Conservation (phyloP, 2,329 filamentous ascomycete genomes). For the Scedosporium dehoogii region DNA sequence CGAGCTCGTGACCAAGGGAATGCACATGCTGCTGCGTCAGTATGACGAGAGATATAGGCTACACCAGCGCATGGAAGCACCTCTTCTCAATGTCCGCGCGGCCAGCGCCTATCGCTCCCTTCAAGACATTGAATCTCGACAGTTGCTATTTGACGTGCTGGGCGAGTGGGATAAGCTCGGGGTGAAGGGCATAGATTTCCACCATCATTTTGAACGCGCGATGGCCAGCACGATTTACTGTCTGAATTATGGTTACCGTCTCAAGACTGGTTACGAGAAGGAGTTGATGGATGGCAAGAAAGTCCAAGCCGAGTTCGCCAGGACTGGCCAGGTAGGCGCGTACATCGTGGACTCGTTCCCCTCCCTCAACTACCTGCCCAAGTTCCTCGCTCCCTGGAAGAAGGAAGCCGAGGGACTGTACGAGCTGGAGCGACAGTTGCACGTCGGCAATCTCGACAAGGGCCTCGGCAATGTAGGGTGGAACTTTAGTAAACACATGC, state of each 20-base stretch:
- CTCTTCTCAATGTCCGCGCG: slow-evolving; percentile 19
- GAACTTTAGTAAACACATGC: slow-evolving; percentile 21
- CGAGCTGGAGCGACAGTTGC: slow-evolving; percentile 15
- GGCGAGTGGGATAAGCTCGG: slow-evolving; percentile 15
- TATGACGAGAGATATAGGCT: slow-evolving; percentile 28
- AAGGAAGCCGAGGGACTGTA: slow-evolving; percentile 18
- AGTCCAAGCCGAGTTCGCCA: slow-evolving; percentile 16
- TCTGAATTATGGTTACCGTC: slow-evolving; percentile 25
- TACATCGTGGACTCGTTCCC: slow-evolving; percentile 32
- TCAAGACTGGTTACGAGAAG: slow-evolving; percentile 17
- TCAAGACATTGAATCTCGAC: slow-evolving; percentile 35
- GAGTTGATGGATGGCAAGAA: slow-evolving; percentile 15
- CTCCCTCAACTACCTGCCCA: slow-evolving; percentile 27
- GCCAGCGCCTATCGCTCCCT: slow-evolving; percentile 26
- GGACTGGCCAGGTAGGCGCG: slow-evolving; percentile 19
- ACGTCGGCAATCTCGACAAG: slow-evolving; percentile 16
- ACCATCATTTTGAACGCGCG: slow-evolving; percentile 22
- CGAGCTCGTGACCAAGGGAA: slow-evolving; percentile 22
- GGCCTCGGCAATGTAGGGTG: slow-evolving; percentile 16
- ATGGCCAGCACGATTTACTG: slow-evolving; percentile 26
- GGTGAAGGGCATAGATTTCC: slow-evolving; percentile 16
- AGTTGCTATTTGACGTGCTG: slow-evolving; percentile 32
- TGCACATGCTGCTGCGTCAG: slow-evolving; percentile 29
- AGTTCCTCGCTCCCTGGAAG: slow-evolving; percentile 24
- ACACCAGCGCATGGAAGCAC: slow-evolving; percentile 27